Base-by-base conservation (phyloP, 768 basidiomycete genomes). In the Galerina marginata region DNA sequence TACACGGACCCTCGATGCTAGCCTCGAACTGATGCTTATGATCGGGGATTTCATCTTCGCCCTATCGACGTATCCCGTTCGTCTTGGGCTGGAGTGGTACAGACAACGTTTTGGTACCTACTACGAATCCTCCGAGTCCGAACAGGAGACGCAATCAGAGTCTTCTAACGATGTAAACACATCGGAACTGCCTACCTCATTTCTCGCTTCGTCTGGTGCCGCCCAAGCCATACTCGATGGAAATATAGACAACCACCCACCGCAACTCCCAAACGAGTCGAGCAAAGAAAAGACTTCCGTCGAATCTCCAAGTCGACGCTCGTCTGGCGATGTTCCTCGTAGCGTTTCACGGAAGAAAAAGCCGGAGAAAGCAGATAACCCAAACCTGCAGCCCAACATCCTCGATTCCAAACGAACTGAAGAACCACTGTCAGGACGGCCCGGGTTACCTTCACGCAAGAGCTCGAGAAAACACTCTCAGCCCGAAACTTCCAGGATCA, bases 21-120 rank as follows among this genome's bases (percentile, higher is more conserved):
- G 82, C 11, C 77, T 93, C 29, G 89, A 91, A 55, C 61, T 90
- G 25, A 72, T 79, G 39, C 81, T 84, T 52, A 84, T 87, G 72
- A 65, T 87, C 46, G 88, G 89, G 20, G 92, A 93, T 70, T 77
- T 91, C 50, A 49, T 87, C 16, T 77, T 83, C 58, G 73, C 78
- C 11, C 56, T 82, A 4, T 69, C 77, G 9, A 68, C 73, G 37
- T 74, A 78, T 56, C 84, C 83, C 2, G 61, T 81, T 43, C 74
- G 71, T 36, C 45, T 76, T 39, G 73, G 60, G 15, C 48, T 71
- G 39, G 60, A 73, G n/a, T 79, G 77, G 75, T 82, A 79, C 75
- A 67, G 71, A 4, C 71, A 62, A 16, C 64, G 61, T 29, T 75
- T 73, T 56, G 61, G 62, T 7, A 59, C 52, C 51, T 56, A 50